Evolutionary conservation across 2,329 filamentous ascomycete species (phyloP), one percentile per base, ranked within the genome.

Genomic region (Aspergillus piperis): DNA sequence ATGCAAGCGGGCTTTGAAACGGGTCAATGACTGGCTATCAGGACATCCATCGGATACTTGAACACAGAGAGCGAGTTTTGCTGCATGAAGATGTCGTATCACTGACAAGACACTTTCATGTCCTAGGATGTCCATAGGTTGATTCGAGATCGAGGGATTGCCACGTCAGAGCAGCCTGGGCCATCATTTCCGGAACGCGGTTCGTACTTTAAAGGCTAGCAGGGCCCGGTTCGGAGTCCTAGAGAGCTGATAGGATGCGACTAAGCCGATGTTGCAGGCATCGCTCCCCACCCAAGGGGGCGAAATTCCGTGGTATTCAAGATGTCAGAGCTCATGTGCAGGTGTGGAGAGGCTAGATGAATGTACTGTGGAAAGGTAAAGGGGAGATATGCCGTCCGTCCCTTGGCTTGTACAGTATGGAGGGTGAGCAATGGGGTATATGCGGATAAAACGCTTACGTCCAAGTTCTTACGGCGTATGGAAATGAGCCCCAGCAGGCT

Each of bases 91-190:
- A 8, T 15, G 11, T 30, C 41, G 61, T 62, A 52, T 64, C 57
- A 55, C 56, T 62, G 47, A 64, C 44, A n/a, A 63, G 52, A 61
- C 52, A 59, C 41, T 30, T 64, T 57, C 61, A 57, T 60, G 36
- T 58, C 57, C 25, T 13, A 23, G 55, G 48, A 17, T 17, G 50
- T 55, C 47, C 49, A 59, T 62, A 63, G 61, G 61, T 51, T 56
- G 30, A 53, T 39, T 41, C n/a, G 30, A 64, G 60, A 68, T 60
- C 62, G 54, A 62, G 58, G 54, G 63, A 36, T 56, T 73, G 72
- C 72, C 72, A 75, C 72, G 72, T 75, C 72, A 75, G 70, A 71
- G 57, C 54, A 56, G 56, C 58, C 62, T 44, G 19, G 32, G 64
- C 59, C 54, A 48, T 41, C 32, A 49, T 59, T 52, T 48, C 52